Percentiles rank a stretch among this genome's conserved stretches.
These are phyloP conservation scores for Zygosaccharomyces sapae DNA, from an alignment of 1,139 yeast genomes.

Conservation along the genomic window DNA sequence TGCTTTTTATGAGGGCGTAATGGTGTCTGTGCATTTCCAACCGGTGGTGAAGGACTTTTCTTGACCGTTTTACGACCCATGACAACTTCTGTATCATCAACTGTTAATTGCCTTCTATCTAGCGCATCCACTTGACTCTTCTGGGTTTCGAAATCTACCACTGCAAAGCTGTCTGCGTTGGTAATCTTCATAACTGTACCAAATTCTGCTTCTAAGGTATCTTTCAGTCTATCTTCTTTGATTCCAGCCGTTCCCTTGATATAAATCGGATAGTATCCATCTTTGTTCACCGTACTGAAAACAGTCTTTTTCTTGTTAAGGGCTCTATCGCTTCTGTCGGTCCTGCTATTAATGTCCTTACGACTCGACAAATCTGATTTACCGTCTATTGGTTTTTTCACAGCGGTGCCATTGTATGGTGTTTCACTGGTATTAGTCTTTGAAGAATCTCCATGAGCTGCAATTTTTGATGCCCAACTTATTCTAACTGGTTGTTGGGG, in stretches of 20 bases:
- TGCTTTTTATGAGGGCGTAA: conserved; percentile 16
- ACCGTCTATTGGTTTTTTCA: conserved; percentile 12
- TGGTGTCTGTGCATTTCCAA: conserved; percentile 7
- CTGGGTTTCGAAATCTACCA: conserved; percentile 33
- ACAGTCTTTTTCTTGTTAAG: conserved; percentile 21
- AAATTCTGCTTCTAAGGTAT: conserved; percentile 26
- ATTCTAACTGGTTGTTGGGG: conserved; percentile 17
- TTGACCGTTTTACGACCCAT: conserved; percentile 30
- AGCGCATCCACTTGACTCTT: conserved; percentile 32
- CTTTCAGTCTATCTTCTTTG: conserved; percentile 27
- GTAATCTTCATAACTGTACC: conserved; percentile 33
- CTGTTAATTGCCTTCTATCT: conserved; percentile 25
- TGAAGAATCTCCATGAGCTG: conserved; percentile 18
- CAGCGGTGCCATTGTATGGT: conserved; percentile 5
- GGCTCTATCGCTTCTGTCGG: conserved; percentile 3
- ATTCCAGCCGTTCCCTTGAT: conserved; percentile 31
- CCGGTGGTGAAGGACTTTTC: conserved; percentile 20
- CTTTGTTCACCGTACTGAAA: conserved; percentile 29
- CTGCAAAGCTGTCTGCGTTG: conserved; percentile 32
- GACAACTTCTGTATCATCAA: conserved; percentile 27
- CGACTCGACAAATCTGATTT: conserved; percentile 18
- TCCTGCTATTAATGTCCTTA: conserved; percentile 20
- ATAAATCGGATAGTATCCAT: conserved; percentile 33
- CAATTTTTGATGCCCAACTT: conserved; percentile 29
- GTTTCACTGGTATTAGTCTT: conserved; percentile 8